Base-by-base conservation (phyloP, 805 yeast species). In the Candida pini region DNA sequence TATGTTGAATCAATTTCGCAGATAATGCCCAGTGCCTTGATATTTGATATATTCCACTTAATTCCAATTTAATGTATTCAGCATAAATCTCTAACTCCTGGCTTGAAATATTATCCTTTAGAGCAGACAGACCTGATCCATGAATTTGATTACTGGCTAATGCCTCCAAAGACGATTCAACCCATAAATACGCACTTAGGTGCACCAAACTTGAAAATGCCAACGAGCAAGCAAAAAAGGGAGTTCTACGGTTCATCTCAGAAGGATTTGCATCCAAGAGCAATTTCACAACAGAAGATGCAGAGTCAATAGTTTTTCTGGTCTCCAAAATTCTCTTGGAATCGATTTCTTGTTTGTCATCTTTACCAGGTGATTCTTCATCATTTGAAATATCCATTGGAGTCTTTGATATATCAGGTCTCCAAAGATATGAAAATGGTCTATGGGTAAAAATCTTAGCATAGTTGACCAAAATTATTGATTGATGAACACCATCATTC, bases 361-460 rank as follows among this genome's bases (percentile, higher is more conserved):
- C 34, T 13, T 53, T 51, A 22, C 57, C 52, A 24, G 62, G 56
- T 15, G 58, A 53, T 12, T 54, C 58, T 17, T 49, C 50, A 9
- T 47, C 46, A 14, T 49, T 53, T 9, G 35, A 51, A 18, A 48
- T 57, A 20, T 54, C 63, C 8, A 53, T 52, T 14, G 70, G 60
- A 31, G 60, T 61, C 35, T 59, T 62, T 4, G 73, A 68, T 14
- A 64, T 53, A 41, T 66, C 71, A 1, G 69, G 63, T 47, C 71
- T 64, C 76, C 76, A 72, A 4, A 71, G 53, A 46, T 63, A 70
- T 8, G 77, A 71, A 36, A 72, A 62, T 3, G 78, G 78, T 37
- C 78, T 50, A 48, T 72, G 76, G 4, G 72, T 68, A 43, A 71
- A 72, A n/a, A 73, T 69, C 41, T 68, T 69, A 1, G 78, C 76